Conservation (phyloP, 208 protist species). For the Acanthamoeba rhysodes region DNA sequence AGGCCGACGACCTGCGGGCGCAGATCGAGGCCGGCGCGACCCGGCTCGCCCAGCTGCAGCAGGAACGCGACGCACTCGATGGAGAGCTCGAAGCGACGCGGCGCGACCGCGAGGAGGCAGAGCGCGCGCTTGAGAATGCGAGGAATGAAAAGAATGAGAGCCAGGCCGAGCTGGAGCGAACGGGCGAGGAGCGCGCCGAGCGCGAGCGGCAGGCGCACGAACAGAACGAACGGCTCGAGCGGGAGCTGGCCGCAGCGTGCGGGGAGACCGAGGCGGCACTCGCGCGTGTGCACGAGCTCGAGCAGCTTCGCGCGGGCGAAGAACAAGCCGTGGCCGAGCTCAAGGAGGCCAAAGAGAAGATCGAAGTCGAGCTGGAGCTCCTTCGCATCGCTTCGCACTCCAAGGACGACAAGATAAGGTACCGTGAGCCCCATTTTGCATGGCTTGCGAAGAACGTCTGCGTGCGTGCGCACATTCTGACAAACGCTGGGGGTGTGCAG, state of each 20-base stretch:
- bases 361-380: constrained; percentile 45
- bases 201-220: neutral
- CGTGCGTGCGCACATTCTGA: too few relatives aligned
- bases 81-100: neutral
- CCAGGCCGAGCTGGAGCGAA: neutral
- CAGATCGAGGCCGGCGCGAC: neutral
- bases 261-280: neutral
- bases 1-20: neutral
- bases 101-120: neutral
- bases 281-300: too few relatives aligned
- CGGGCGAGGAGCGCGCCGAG: neutral
- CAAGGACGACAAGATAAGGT: constrained; percentile 46
- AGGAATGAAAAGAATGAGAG: too few relatives aligned
- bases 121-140: neutral
- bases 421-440: neutral
- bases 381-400: constrained; percentile 25
- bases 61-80: neutral
- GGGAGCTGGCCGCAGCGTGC: neutral
- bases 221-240: neutral
- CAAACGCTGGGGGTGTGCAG: too few relatives aligned
- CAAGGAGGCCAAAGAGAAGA: constrained; percentile 6
- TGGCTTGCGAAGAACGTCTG: too few relatives aligned
- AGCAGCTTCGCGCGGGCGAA: neutral
- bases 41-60: neutral
- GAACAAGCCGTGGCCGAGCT: neutral